Conservation (phyloP, 208 protist species). For the Trypanosomatidae sp. region DNA sequence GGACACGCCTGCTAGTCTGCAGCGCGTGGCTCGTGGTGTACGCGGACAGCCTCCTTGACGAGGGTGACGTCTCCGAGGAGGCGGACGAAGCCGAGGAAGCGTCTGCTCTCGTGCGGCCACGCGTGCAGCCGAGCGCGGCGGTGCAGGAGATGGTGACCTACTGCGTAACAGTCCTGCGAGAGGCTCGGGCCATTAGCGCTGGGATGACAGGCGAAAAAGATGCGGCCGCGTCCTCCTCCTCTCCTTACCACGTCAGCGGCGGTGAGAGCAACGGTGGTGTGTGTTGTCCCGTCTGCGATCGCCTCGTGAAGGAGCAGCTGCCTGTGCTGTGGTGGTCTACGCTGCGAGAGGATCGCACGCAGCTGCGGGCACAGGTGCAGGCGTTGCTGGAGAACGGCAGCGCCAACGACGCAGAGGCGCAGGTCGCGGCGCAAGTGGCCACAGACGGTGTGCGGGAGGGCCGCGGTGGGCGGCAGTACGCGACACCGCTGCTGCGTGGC, state of each 20-base stretch:
- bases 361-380: slow-evolving; percentile 24
- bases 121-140: slow-evolving; percentile 12
- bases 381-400: slow-evolving; percentile 17
- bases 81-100: background rate
- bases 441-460: slow-evolving; percentile 12
- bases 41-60: slow-evolving; percentile 28
- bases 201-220: slow-evolving; percentile 27
- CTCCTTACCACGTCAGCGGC: background rate
- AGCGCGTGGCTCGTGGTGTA: slow-evolving; percentile 58
- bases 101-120: background rate
- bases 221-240: too few species aligned
- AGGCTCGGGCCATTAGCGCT: slow-evolving; percentile 36
- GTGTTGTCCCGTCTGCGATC: slow-evolving; percentile 48
- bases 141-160: slow-evolving; percentile 25
- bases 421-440: slow-evolving; percentile 2
- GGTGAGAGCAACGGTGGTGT: background rate
- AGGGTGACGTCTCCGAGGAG: background rate
- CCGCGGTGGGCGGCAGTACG: slow-evolving; percentile 17
- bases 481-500: slow-evolving; percentile 28
- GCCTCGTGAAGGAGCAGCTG: slow-evolving; percentile 23
- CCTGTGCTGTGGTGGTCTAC: slow-evolving; percentile 33
- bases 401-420: slow-evolving; percentile 8
- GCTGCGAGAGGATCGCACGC: slow-evolving; percentile 30
- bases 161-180: slow-evolving; percentile 47
- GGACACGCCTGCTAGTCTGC: slow-evolving; percentile 62